A percentile compares a stretch with the other conserved stretches of the same genome.
Evolutionary conservation across 2,329 filamentous ascomycete genomes (phyloP).

Genomic region (Chrysoporthe cubensis): DNA sequence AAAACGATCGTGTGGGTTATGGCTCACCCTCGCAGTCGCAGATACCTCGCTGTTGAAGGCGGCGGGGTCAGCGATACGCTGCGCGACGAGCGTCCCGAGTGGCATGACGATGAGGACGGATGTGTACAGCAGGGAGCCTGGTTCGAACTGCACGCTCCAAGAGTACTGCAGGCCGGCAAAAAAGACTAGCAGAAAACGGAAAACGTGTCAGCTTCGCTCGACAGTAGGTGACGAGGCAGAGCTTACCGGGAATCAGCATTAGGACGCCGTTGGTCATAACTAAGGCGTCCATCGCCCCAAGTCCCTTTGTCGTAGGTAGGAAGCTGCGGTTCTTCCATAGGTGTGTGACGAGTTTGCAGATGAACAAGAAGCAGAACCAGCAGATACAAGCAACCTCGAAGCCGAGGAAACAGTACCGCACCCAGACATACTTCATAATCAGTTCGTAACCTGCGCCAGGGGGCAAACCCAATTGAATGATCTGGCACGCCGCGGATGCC

Average conservation of each 20-base stretch:
- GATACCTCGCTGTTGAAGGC: conserved; percentile 31
- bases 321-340: conserved; percentile 52
- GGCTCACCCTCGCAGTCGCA: conserved; percentile 24
- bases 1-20: conserved; percentile 31
- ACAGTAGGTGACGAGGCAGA: not conserved
- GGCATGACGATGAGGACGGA: conserved; percentile 57
- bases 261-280: conserved; percentile 60
- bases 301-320: conserved; percentile 45
- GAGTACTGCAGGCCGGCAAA: conserved; percentile 54
- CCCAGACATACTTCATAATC: conserved; percentile 37
- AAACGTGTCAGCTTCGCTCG: not conserved
- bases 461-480: conserved; percentile 35
- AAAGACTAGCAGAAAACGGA: conserved; percentile 44
- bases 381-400: conserved; percentile 38
- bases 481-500: conserved; percentile 43
- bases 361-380: conserved; percentile 62
- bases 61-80: conserved; percentile 43
- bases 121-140: conserved; percentile 53
- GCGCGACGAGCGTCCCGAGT: conserved; percentile 55
- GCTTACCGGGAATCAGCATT: conserved; percentile 59
- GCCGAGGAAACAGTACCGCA: conserved; percentile 43
- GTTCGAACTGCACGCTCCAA: conserved; percentile 49
- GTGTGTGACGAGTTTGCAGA: conserved; percentile 53
- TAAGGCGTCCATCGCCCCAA: conserved; percentile 58
- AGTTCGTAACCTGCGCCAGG: conserved; percentile 17